Base-by-base conservation (phyloP, 2,329 filamentous ascomycete genomes). In the Cladophialophora immunda region DNA sequence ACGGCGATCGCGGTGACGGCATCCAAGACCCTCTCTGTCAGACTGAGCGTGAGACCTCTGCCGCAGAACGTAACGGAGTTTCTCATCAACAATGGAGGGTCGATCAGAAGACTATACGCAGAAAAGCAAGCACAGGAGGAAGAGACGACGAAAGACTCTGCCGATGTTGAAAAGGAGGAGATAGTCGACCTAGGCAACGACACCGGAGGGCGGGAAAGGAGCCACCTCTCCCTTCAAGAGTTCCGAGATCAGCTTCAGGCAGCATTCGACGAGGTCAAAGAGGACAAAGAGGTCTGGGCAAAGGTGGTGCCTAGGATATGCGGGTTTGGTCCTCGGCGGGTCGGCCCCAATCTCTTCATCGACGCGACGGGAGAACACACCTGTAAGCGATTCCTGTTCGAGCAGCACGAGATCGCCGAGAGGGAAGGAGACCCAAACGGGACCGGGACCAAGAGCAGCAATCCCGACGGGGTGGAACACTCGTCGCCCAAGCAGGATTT, bases 311-410 rank as follows among this genome's bases (percentile, higher is more conserved):
- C 96, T 68, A 89, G 89, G 74, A 94, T 99, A 72, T 87, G 89
- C n/a, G 91, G 92, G 0, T 99, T 99, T 77, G 95, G 94, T 0
- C 94, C 95, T 1, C 85, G 91, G 64, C 84, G 94, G 72, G 89
- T 89, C 13, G 95, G 95, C 0, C 93, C 94, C 1, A 99, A 99
- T 76, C 80, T 99, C 4, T 84, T 99, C 6, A 88, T 99, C 66
- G 95, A 99, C 77, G 85, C 88, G 3, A 97, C 94, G 0, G 83
- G 87, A 47, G 87, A 87, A 19, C 86, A 89, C 38, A 87, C 91
- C 50, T 92, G 92, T 71, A 85, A 90, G 56, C 91, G 88, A 81
- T 89, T 92, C 72, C 71, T 82, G 32, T 73, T 77, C 30, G 80
- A 82, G 8, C 64, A 53, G 68, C 74, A 71, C 69, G 73, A 68